Evolutionary conservation across 2,329 filamentous ascomycete species (phyloP).

Genomic region (Pseudocercospora cruenta): DNA sequence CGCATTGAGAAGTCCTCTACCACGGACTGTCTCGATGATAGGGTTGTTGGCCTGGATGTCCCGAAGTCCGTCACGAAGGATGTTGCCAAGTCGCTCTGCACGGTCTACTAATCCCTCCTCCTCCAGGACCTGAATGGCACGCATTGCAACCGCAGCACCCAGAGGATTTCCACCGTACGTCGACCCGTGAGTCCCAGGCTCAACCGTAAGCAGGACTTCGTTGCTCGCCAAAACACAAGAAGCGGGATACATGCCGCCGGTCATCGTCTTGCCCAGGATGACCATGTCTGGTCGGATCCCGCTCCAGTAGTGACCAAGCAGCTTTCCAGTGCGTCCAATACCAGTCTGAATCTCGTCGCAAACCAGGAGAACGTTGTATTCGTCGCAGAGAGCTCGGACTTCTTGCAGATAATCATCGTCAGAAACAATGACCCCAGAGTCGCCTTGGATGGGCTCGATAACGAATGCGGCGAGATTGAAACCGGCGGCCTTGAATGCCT

Average conservation of each 20-base stretch:
- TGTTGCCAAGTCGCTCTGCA: conserved; percentile 75
- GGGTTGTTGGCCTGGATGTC: conserved; percentile 68
- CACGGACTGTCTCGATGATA: conserved; percentile 78
- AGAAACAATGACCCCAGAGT: conserved; percentile 93
- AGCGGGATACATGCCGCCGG: conserved; percentile 97
- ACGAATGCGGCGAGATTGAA: conserved; percentile 87
- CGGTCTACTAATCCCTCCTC: conserved; percentile 85
- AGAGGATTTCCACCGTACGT: conserved; percentile 97
- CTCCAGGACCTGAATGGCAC: conserved; percentile 86
- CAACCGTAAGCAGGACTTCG: conserved; percentile 91
- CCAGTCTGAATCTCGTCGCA: conserved; percentile 98
- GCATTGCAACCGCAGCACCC: conserved; percentile 90
- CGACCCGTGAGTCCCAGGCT: conserved; percentile 93
- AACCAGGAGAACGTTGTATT: conserved; percentile 92
- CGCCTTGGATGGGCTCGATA: conserved; percentile 93
- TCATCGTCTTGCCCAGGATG: conserved; percentile 93
- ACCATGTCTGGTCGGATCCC: conserved; percentile 93
- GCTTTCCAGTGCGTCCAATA: conserved; percentile 88
- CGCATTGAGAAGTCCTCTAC: conserved; percentile 91
- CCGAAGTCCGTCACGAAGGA: conserved; percentile 78
- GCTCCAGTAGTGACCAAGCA: conserved; percentile 92
- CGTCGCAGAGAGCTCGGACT: conserved; percentile 81
- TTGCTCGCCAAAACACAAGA: conserved; percentile 84
- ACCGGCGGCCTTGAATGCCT: conserved; percentile 76
- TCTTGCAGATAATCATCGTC: conserved; percentile 81